phyloP scores from a whole-genome alignment of 805 yeast species.

The Ogataea minuta region DNA sequence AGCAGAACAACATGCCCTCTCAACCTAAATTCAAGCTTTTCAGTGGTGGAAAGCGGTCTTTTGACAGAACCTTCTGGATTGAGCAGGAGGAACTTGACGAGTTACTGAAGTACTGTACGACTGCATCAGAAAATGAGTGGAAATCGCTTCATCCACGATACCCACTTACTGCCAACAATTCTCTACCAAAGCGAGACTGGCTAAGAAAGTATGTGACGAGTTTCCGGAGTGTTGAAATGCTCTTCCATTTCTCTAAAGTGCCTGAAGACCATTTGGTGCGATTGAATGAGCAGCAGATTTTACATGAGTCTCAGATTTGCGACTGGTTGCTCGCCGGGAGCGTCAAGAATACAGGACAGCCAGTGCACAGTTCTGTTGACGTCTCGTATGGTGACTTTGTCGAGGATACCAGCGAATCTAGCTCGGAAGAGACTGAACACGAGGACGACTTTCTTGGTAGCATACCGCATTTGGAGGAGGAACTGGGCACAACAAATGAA shows the following conservation, averaged over 20 bases:
- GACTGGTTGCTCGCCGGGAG: constrained; percentile 17
- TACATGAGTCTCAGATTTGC: constrained; percentile 9
- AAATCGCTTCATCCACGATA: constrained; percentile 10
- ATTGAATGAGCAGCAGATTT: constrained; percentile 5
- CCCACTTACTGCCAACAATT: constrained; percentile 15
- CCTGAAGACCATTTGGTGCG: constrained; percentile 6
- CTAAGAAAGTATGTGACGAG: constrained; percentile 31
- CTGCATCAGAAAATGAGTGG: constrained; percentile 26
- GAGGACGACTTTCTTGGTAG: constrained; percentile 26
- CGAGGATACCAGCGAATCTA: constrained; percentile 1
- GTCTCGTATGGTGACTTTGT: constrained; percentile 9
- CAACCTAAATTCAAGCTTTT: constrained; percentile 30
- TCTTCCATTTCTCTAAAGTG: constrained; percentile 13
- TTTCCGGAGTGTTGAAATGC: constrained; percentile 28
- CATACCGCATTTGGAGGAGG: constrained; percentile 24
- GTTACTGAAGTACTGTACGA: constrained; percentile 32
- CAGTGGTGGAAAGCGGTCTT: constrained; percentile 28
- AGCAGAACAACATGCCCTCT: constrained; percentile 35
- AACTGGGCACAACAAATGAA: constrained; percentile 1
- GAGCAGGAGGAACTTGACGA: constrained; percentile 38
- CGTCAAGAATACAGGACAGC: background rate
- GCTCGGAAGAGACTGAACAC: constrained; percentile 20
- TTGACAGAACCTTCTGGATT: constrained; percentile 37
- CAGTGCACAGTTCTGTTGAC: background rate
- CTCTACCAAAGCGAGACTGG: constrained; percentile 24